A percentile compares a stretch with the other conserved stretches of the same genome.
Evolutionary conservation across 169 alveolate species (phyloP).

Genomic region (Ichthyophthirius multifiliis): DNA sequence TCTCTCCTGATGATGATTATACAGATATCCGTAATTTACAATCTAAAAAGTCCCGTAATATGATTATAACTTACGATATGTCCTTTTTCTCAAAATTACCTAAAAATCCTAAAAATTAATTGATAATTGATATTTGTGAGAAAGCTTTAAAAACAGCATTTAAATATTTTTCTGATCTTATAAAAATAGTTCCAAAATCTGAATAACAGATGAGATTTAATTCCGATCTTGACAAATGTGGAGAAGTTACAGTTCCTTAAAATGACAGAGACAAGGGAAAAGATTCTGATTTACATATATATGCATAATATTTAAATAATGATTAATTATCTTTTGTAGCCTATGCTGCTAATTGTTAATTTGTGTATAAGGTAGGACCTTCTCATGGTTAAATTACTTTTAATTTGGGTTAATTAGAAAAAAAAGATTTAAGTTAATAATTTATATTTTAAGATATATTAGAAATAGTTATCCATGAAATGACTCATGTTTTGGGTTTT

Average conservation of each 20-base stretch:
- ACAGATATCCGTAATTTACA: too few relatives aligned
- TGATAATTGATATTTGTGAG: not conserved
- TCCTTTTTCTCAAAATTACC: not conserved
- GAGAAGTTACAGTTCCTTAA: not conserved
- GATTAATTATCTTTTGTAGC: not conserved
- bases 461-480: too few relatives aligned
- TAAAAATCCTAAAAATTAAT: not conserved
- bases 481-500: slow-evolving; percentile 3
- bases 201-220: not conserved
- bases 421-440: too few relatives aligned
- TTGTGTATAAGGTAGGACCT: not conserved
- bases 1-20: too few relatives aligned
- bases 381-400: not conserved
- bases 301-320: too few relatives aligned
- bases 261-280: not conserved
- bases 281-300: not conserved
- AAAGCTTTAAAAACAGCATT: not conserved
- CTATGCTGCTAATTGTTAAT: not conserved
- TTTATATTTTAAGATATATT: too few relatives aligned
- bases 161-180: not conserved
- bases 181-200: not conserved
- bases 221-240: not conserved
- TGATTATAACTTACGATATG: not conserved
- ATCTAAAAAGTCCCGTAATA: too few relatives aligned
- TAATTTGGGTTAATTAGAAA: too few relatives aligned